These are phyloP conservation scores for Hirsutella minnesotensis DNA, from an alignment of 2,329 filamentous ascomycete species.

Conservation along the genomic window DNA sequence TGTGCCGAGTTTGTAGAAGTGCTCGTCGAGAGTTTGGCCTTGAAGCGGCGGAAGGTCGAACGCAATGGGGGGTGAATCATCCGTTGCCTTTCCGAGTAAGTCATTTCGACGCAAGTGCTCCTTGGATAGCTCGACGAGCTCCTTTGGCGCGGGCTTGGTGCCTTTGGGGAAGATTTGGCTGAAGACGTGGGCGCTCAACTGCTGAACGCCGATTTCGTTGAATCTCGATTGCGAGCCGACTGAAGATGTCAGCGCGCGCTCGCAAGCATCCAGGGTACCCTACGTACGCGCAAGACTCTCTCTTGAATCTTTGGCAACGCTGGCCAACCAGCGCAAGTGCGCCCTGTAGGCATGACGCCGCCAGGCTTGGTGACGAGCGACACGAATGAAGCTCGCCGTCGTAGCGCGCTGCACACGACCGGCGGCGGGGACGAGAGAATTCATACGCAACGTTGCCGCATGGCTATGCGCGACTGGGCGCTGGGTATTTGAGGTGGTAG, in stretches of 20 bases:
- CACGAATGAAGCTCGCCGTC: conserved; percentile 35
- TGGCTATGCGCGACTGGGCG: conserved; percentile 10
- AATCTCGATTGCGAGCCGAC: conserved; percentile 53
- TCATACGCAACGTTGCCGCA: conserved; percentile 14
- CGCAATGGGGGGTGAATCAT: conserved; percentile 60
- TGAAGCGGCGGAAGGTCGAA: conserved; percentile 77
- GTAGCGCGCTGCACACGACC: conserved; percentile 28
- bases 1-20: conserved; percentile 79
- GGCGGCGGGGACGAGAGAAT: conserved; percentile 18
- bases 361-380: conserved; percentile 36
- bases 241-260: conserved; percentile 8
- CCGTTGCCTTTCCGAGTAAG: conserved; percentile 79
- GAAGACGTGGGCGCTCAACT: conserved; percentile 75
- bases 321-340: conserved; percentile 33
- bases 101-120: conserved; percentile 81
- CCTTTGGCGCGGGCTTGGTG: conserved; percentile 44
- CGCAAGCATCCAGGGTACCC: not conserved
- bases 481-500: not conserved
- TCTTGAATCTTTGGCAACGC: conserved; percentile 14
- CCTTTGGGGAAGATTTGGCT: conserved; percentile 64
- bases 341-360: conserved; percentile 21
- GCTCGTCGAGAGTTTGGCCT: conserved; percentile 77
- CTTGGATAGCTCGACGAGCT: conserved; percentile 68
- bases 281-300: conserved; percentile 30
- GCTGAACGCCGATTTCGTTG: conserved; percentile 91